Evolutionary conservation across 768 basidiomycete genomes (phyloP).

Genomic region (Cantharellus cinnabarinus): DNA sequence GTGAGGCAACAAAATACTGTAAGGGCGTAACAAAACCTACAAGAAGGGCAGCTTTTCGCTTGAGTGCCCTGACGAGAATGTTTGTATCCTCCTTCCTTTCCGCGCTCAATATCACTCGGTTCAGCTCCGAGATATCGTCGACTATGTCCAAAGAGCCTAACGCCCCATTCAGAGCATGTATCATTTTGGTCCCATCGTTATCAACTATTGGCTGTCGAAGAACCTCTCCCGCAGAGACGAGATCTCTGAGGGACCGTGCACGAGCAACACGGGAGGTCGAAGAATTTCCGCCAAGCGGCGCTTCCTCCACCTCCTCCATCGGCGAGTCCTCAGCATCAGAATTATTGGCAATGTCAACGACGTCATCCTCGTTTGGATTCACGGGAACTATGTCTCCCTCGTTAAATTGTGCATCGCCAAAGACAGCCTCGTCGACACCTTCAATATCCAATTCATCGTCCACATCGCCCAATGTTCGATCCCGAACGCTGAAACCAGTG

Average conservation of each 20-base stretch:
- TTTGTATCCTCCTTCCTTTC: constrained; percentile 27
- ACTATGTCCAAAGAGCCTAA: constrained; percentile 15
- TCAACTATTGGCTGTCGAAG: constrained; percentile 6
- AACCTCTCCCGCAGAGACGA: constrained; percentile 33
- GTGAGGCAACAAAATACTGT: too few species aligned
- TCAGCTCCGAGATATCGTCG: too few species aligned
- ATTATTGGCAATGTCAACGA: constrained; percentile 17
- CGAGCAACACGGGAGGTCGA: background rate
- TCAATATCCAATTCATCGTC: constrained; percentile 70
- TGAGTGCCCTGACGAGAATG: constrained; percentile 34
- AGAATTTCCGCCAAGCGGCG: too few species aligned
- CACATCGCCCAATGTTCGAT: constrained; percentile 35
- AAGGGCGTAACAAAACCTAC: constrained; percentile 19
- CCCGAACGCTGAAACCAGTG: constrained; percentile 50
- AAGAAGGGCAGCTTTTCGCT: constrained; percentile 37
- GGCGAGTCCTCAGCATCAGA: too few species aligned
- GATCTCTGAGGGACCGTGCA: constrained; percentile 22
- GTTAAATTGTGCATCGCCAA: constrained; percentile 55
- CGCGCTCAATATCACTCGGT: constrained; percentile 15
- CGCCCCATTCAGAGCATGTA: constrained; percentile 28
- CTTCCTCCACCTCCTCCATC: too few species aligned
- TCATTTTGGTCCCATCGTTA: background rate
- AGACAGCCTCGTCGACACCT: constrained; percentile 47
- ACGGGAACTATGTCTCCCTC: constrained; percentile 42
- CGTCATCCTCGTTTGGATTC: constrained; percentile 5